A percentile compares a stretch with the other conserved stretches of the same genome.
These are phyloP conservation scores for Mycothermus thermophilus DNA, from an alignment of 495 filamentous ascomycete species.

Conservation along the genomic window DNA sequence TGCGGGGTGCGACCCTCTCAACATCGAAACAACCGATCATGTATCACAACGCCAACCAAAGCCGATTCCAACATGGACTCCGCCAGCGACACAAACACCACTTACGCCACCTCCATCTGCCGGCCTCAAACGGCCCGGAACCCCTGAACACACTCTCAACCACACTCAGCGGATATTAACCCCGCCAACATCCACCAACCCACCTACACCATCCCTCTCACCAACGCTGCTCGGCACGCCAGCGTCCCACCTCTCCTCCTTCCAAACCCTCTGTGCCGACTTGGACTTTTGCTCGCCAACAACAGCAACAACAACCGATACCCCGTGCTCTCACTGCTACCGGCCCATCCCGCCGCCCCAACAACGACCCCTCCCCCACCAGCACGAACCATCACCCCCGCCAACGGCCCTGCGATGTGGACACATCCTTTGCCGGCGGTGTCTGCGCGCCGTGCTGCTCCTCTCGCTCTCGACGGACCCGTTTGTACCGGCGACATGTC, in stretches of 20 bases:
- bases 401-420: not conserved
- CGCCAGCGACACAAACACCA: not conserved
- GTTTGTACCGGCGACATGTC: conserved; percentile 4
- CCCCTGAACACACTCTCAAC: not conserved
- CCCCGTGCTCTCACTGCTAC: conserved; percentile 1
- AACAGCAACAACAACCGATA: not conserved
- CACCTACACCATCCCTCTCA: not conserved
- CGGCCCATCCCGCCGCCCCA: not conserved
- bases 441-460: conserved; percentile 1
- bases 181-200: not conserved
- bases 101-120: not conserved
- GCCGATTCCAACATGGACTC: not conserved
- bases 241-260: not conserved
- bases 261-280: not conserved
- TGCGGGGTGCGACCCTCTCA: not conserved
- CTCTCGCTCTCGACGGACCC: conserved; percentile 1
- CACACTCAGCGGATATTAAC: not conserved
- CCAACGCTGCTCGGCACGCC: not conserved
- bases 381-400: not conserved
- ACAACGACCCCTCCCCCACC: too few relatives aligned
- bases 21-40: not conserved
- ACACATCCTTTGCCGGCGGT: conserved; percentile 1
- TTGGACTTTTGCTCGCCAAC: not conserved
- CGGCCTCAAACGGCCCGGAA: not conserved
- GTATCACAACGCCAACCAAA: not conserved